These are phyloP conservation scores for Lasiodiplodia sp. DNA, from an alignment of 2,329 filamentous ascomycete species.

Conservation along the genomic window DNA sequence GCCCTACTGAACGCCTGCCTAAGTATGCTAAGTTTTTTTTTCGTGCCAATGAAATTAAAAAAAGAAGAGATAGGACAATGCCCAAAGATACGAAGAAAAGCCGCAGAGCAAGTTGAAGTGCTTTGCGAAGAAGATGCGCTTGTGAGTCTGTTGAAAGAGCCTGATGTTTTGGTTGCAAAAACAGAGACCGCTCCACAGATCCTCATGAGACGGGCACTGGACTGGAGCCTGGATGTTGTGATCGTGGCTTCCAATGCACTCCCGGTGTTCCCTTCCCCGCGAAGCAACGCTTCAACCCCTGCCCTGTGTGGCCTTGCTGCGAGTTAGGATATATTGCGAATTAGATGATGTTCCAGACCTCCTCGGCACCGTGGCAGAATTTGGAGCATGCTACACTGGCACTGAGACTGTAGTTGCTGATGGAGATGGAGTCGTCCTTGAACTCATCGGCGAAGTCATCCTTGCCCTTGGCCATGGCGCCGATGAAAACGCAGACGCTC, in stretches of 20 bases:
- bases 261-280: slow-evolving; percentile 28
- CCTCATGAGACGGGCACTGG: slow-evolving; percentile 58
- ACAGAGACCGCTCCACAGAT: slow-evolving; percentile 75
- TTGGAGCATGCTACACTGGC: slow-evolving; percentile 99
- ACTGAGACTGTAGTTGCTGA: slow-evolving; percentile 97
- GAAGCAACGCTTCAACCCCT: slow-evolving; percentile 27
- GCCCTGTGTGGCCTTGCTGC: background rate
- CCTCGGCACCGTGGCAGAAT: slow-evolving; percentile 97
- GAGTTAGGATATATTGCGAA: background rate
- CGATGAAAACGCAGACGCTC: slow-evolving; percentile 97
- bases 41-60: background rate
- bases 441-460: slow-evolving; percentile 94
- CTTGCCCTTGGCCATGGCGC: slow-evolving; percentile 96
- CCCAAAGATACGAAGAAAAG: slow-evolving; percentile 49
- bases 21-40: background rate
- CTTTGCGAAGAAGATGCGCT: slow-evolving; percentile 64
- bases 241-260: slow-evolving; percentile 62
- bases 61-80: background rate
- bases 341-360: slow-evolving; percentile 92
- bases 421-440: slow-evolving; percentile 97
- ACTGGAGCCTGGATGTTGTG: slow-evolving; percentile 72
- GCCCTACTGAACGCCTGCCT: slow-evolving; percentile 13
- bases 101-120: slow-evolving; percentile 70
- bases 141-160: slow-evolving; percentile 78
- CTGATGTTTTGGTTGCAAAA: slow-evolving; percentile 87